Evolutionary conservation across 2,329 filamentous ascomycete genomes (phyloP).

Genomic region (Calonectria fujianensis): DNA sequence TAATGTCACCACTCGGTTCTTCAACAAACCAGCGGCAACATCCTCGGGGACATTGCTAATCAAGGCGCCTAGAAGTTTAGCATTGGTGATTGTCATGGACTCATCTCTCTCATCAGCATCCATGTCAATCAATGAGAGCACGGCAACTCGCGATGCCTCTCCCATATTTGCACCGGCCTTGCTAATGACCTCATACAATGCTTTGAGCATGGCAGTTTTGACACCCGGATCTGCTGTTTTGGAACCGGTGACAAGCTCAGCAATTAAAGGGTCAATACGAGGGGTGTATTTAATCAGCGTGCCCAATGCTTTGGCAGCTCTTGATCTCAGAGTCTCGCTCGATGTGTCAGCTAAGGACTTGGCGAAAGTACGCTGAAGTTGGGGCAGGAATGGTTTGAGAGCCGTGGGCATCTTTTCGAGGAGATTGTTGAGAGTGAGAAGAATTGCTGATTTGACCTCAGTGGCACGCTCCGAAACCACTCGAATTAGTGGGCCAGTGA

Average conservation of each 20-base stretch:
- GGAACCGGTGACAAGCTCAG: constrained; percentile 94
- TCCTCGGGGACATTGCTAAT: constrained; percentile 89
- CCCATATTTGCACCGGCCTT: constrained; percentile 97
- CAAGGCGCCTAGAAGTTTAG: constrained; percentile 90
- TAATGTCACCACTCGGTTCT: constrained; percentile 85
- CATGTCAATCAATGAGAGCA: constrained; percentile 90
- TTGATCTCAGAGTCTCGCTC: constrained; percentile 89
- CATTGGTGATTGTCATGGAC: constrained; percentile 90
- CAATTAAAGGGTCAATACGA: constrained; percentile 93
- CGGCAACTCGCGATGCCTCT: constrained; percentile 89
- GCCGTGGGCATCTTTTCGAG: constrained; percentile 97
- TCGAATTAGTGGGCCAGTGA: constrained; percentile 97
- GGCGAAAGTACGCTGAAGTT: constrained; percentile 96
- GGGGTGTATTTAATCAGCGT: constrained; percentile 97
- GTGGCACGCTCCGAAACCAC: constrained; percentile 97
- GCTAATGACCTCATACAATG: constrained; percentile 95
- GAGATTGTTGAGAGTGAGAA: constrained; percentile 94
- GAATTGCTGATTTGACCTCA: constrained; percentile 95
- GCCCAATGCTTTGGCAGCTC: constrained; percentile 94
- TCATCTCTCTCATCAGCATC: constrained; percentile 85
- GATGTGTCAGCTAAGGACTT: constrained; percentile 95
- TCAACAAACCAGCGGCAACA: constrained; percentile 75
- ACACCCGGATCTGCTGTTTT: constrained; percentile 91
- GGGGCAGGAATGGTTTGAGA: constrained; percentile 96
- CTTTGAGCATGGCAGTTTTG: constrained; percentile 96